These are phyloP conservation scores for Kluyveromyces dobzhanskii DNA, from an alignment of 805 yeast genomes.

Conservation along the genomic window DNA sequence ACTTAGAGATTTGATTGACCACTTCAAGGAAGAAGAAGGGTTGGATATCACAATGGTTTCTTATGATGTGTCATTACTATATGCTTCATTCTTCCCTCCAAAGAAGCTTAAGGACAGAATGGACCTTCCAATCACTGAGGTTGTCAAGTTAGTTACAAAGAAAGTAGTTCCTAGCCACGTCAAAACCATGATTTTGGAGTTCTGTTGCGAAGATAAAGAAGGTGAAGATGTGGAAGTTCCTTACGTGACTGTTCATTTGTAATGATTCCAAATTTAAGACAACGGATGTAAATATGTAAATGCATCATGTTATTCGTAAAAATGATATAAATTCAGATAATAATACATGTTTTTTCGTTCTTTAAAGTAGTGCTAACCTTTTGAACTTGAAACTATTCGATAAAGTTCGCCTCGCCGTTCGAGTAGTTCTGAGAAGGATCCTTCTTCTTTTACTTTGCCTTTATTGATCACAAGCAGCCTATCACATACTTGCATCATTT, in stretches of 20 bases:
- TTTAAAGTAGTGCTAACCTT: neutral
- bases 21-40: slow-evolving; percentile 76
- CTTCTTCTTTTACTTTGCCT: slow-evolving; percentile 43
- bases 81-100: slow-evolving; percentile 91
- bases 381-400: slow-evolving; percentile 14
- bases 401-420: slow-evolving; percentile 23
- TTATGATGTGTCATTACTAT: slow-evolving; percentile 78
- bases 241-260: slow-evolving; percentile 58
- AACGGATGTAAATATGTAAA: neutral
- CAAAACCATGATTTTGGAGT: slow-evolving; percentile 74
- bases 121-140: slow-evolving; percentile 55
- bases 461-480: slow-evolving; percentile 39
- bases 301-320: neutral
- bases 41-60: slow-evolving; percentile 87
- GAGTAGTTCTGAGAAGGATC: slow-evolving; percentile 28
- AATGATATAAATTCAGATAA: neutral
- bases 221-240: slow-evolving; percentile 98
- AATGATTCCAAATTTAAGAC: slow-evolving; percentile 5
- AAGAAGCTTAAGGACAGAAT: slow-evolving; percentile 78
- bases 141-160: slow-evolving; percentile 80
- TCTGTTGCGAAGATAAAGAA: slow-evolving; percentile 83
- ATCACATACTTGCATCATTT: slow-evolving; percentile 54
- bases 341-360: neutral
- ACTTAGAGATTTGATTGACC: slow-evolving; percentile 59
- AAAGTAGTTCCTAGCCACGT: slow-evolving; percentile 68